Evolutionary conservation across 2,329 filamentous ascomycete species (phyloP).

Genomic region (Fusarium albosuccineum): DNA sequence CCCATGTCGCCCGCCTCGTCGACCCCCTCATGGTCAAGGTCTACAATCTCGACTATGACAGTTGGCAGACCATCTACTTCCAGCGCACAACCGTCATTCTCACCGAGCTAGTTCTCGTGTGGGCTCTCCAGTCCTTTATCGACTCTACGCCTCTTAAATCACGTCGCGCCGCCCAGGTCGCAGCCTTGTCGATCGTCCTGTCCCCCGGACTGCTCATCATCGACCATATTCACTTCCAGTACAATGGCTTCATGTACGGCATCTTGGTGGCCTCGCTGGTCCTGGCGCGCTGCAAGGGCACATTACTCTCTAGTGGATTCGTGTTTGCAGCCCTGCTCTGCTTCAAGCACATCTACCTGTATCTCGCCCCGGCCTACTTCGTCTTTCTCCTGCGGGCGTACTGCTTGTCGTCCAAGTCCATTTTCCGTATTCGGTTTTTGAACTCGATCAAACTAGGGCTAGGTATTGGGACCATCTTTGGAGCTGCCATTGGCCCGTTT

Average conservation of each 20-base stretch:
- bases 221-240: slow-evolving; percentile 99
- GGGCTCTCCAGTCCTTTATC: slow-evolving; percentile 85
- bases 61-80: slow-evolving; percentile 94
- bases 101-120: slow-evolving; percentile 86
- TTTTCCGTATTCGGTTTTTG: slow-evolving; percentile 79
- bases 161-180: slow-evolving; percentile 85
- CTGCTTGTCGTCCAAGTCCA: slow-evolving; percentile 82
- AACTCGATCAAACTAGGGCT: slow-evolving; percentile 88
- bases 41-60: slow-evolving; percentile 85
- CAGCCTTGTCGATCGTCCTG: slow-evolving; percentile 88
- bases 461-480: slow-evolving; percentile 79
- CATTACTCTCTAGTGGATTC: slow-evolving; percentile 82
- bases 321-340: slow-evolving; percentile 88
- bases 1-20: slow-evolving; percentile 80
- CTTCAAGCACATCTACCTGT: slow-evolving; percentile 98
- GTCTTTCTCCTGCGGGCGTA: slow-evolving; percentile 91
- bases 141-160: slow-evolving; percentile 74
- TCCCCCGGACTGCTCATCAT: slow-evolving; percentile 96
- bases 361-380: slow-evolving; percentile 95
- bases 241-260: slow-evolving; percentile 97
- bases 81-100: slow-evolving; percentile 89
- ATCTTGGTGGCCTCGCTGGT: slow-evolving; percentile 89
- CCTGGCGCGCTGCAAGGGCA: slow-evolving; percentile 80
- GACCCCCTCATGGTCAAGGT: slow-evolving; percentile 87
- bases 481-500: slow-evolving; percentile 90